A percentile compares a stretch with the other conserved stretches of the same genome.
These are phyloP conservation scores for Brasenia schreberi DNA, from an alignment of 164 flowering plant species.

Conservation along the genomic window DNA sequence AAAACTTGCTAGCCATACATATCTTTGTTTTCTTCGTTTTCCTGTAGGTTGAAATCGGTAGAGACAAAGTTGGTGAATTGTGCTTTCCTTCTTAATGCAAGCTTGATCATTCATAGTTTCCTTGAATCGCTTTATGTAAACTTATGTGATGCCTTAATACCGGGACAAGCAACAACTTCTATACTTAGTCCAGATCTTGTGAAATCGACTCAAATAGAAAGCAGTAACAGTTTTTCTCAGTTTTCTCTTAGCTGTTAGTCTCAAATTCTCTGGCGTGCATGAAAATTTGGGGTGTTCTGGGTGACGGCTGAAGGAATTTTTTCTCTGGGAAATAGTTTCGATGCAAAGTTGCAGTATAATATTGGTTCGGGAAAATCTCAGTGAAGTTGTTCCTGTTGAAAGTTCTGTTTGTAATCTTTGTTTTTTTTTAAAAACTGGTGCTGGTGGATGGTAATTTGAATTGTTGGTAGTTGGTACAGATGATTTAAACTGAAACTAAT, in stretches of 20 bases:
- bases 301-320: neutral
- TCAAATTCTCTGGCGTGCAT: neutral
- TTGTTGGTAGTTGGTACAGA: neutral
- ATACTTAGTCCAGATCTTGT: neutral
- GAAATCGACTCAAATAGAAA: neutral
- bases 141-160: too few relatives aligned
- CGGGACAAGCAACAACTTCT: too few relatives aligned
- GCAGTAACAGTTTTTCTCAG: neutral
- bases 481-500: neutral
- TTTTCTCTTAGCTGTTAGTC: too few relatives aligned
- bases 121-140: too few relatives aligned
- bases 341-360: neutral
- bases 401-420: neutral
- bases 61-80: too few relatives aligned
- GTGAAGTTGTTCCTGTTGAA: neutral
- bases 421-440: neutral
- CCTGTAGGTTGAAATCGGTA: too few relatives aligned
- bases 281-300: neutral
- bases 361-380: neutral
- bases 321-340: neutral
- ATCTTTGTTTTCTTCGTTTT: too few relatives aligned
- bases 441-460: neutral
- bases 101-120: too few relatives aligned
- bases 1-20: too few relatives aligned
- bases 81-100: too few relatives aligned